A percentile compares a stretch with the other conserved stretches of the same genome.
phyloP scores from a whole-genome alignment of 257 asterid species.

The Eustoma russellianum region DNA sequence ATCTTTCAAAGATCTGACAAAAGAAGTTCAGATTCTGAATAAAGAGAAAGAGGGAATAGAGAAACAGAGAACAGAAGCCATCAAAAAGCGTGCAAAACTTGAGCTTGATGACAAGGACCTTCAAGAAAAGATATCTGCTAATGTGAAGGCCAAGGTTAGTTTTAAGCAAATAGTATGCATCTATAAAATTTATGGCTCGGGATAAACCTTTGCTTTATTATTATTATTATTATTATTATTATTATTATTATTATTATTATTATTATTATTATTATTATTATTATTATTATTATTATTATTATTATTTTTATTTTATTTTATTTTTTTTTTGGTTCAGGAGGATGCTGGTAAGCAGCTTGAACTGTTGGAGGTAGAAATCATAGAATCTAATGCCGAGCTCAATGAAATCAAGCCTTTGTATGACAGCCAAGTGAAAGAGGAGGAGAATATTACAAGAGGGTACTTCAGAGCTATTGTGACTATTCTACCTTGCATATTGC shows the following conservation, averaged over 20 bases:
- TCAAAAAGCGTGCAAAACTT: conserved; percentile 78
- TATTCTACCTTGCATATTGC: neutral
- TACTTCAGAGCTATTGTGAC: conserved; percentile 16
- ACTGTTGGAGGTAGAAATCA: conserved; percentile 71
- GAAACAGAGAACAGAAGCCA: conserved; percentile 78
- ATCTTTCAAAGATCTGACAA: conserved; percentile 58
- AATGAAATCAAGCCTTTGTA: conserved; percentile 45
- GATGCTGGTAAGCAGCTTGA: conserved; percentile 74
- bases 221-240: neutral
- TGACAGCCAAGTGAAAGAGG: conserved; percentile 62
- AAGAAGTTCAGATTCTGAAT: conserved; percentile 69
- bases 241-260: too few relatives aligned
- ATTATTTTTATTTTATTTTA: neutral
- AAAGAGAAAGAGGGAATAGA: conserved; percentile 83
- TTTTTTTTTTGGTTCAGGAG: conserved; percentile 42
- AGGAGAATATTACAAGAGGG: conserved; percentile 82
- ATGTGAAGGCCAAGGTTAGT: conserved; percentile 69
- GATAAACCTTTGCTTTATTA: neutral
- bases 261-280: too few relatives aligned
- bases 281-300: too few relatives aligned
- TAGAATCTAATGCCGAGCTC: conserved; percentile 57
- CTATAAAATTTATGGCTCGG: neutral
- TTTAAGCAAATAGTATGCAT: neutral
- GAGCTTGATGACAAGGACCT: conserved; percentile 88
- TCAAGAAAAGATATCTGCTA: conserved; percentile 67